Percentiles rank a stretch among this genome's conserved stretches.
phyloP scores from a whole-genome alignment of 2,329 filamentous ascomycete genomes.

The Xylariaceae sp. region DNA sequence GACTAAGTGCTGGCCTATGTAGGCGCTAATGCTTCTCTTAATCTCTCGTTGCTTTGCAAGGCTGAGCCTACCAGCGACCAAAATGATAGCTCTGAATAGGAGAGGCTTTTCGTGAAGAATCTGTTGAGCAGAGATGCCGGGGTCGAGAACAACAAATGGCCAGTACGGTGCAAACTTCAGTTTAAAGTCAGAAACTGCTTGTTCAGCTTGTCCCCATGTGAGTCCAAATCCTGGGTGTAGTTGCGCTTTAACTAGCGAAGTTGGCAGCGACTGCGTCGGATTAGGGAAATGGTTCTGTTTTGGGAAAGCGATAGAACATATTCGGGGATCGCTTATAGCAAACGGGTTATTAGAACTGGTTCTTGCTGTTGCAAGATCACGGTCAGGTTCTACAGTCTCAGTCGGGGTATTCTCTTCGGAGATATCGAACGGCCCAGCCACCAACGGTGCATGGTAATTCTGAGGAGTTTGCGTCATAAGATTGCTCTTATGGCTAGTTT shows the following conservation, averaged over 20 bases:
- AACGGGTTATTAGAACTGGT: constrained; percentile 2
- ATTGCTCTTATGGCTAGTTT: not conserved
- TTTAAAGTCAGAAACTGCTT: constrained; percentile 40
- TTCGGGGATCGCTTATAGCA: not conserved
- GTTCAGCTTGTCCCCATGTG: constrained; percentile 43
- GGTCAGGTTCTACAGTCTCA: constrained; percentile 9
- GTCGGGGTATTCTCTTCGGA: not conserved
- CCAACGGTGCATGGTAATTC: constrained; percentile 11
- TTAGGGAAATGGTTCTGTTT: not conserved
- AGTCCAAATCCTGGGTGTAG: constrained; percentile 39
- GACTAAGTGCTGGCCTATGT: constrained; percentile 47
- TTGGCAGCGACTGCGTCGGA: not conserved
- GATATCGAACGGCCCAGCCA: constrained; percentile 10
- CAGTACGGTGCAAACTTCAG: constrained; percentile 40
- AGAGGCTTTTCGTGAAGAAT: constrained; percentile 42
- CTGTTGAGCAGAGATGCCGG: constrained; percentile 33
- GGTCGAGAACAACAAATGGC: constrained; percentile 42
- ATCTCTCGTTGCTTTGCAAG: constrained; percentile 42
- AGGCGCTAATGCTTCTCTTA: constrained; percentile 45
- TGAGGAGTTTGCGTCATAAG: constrained; percentile 1
- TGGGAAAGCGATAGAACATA: not conserved
- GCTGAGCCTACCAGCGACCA: constrained; percentile 39
- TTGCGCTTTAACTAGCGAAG: constrained; percentile 5
- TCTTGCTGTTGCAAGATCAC: not conserved
- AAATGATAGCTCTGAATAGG: constrained; percentile 43